A percentile compares a stretch with the other conserved stretches of the same genome.
These are phyloP conservation scores for Candida pseudoviswanathii DNA, from an alignment of 1,139 yeast genomes.

Conservation along the genomic window DNA sequence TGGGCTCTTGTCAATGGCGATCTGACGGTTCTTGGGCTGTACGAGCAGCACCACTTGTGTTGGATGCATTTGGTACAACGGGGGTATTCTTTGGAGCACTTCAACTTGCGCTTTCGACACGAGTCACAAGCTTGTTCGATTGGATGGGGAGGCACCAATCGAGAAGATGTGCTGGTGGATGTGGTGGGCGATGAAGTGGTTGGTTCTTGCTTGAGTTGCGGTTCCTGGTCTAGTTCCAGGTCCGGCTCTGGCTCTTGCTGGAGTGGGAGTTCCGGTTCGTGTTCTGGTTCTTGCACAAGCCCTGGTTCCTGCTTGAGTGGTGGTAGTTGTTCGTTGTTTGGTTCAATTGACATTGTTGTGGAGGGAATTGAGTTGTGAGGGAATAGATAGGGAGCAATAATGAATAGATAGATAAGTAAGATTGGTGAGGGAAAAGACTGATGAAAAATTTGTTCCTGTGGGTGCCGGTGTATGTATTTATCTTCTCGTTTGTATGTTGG, in stretches of 20 bases:
- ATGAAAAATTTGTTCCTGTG: too few relatives aligned
- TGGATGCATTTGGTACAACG: slow-evolving; percentile 74
- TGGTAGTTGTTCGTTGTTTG: not conserved
- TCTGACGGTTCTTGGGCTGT: slow-evolving; percentile 75
- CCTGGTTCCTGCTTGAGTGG: not conserved
- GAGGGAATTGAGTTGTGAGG: not conserved
- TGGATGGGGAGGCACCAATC: slow-evolving; percentile 9
- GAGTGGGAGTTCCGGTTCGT: not conserved
- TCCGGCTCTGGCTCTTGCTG: not conserved
- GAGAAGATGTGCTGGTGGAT: slow-evolving; percentile 2
- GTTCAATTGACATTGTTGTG: not conserved
- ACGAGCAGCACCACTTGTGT: slow-evolving; percentile 74
- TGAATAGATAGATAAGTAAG: not conserved
- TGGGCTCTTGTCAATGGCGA: slow-evolving; percentile 83
- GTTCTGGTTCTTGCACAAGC: not conserved
- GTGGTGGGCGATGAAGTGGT: not conserved
- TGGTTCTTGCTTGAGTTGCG: not conserved
- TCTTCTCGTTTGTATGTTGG: too few relatives aligned
- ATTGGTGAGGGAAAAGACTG: too few relatives aligned
- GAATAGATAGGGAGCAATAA: not conserved
- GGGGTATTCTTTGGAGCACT: slow-evolving; percentile 68
- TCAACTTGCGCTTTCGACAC: slow-evolving; percentile 58
- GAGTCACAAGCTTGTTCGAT: slow-evolving; percentile 61
- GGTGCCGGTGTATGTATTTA: too few relatives aligned
- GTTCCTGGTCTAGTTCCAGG: not conserved